Conservation (phyloP, 305 asterid genomes). For the Ajuga reptans region DNA sequence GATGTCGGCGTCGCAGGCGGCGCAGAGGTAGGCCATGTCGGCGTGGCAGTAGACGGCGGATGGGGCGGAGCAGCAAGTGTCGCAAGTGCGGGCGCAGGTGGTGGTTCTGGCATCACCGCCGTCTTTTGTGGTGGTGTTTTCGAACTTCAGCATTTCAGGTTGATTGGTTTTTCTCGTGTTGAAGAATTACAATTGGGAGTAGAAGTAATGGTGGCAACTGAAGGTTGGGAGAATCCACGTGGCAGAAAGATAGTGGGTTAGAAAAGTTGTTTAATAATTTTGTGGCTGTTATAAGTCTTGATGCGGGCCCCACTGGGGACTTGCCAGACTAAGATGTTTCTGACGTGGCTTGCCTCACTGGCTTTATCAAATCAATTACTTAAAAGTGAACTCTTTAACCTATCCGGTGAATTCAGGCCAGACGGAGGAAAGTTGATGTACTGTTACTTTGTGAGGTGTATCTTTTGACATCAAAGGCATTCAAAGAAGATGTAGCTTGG, state of each 20-base stretch:
- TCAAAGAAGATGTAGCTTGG: too few relatives aligned
- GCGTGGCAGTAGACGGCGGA: constrained; percentile 62
- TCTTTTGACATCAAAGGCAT: too few relatives aligned
- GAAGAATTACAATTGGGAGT: neutral
- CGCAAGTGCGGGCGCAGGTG: constrained; percentile 49
- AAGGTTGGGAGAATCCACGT: constrained; percentile 28
- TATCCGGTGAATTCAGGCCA: too few relatives aligned
- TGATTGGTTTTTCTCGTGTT: neutral
- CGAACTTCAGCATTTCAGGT: constrained; percentile 33
- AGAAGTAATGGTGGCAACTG: constrained; percentile 8
- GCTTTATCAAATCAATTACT: neutral
- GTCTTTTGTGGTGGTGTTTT: constrained; percentile 20
- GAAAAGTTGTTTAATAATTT: constrained; percentile 22
- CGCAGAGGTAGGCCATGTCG: constrained; percentile 65
- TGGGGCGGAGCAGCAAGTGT: constrained; percentile 49
- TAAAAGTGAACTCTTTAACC: too few relatives aligned
- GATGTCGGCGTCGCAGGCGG: constrained; percentile 56
- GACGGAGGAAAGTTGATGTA: too few relatives aligned
- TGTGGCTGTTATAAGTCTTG: constrained; percentile 39
- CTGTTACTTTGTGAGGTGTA: too few relatives aligned
- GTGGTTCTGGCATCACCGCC: constrained; percentile 8
- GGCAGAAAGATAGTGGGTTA: constrained; percentile 35
- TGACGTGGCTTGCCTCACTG: constrained; percentile 2
- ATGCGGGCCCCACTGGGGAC: constrained; percentile 19
- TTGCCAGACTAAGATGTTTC: neutral